Evolutionary conservation across 148 eudicot species (phyloP), one percentile per base, ranked within the genome.

Genomic region (Amaranthus cruentus): DNA sequence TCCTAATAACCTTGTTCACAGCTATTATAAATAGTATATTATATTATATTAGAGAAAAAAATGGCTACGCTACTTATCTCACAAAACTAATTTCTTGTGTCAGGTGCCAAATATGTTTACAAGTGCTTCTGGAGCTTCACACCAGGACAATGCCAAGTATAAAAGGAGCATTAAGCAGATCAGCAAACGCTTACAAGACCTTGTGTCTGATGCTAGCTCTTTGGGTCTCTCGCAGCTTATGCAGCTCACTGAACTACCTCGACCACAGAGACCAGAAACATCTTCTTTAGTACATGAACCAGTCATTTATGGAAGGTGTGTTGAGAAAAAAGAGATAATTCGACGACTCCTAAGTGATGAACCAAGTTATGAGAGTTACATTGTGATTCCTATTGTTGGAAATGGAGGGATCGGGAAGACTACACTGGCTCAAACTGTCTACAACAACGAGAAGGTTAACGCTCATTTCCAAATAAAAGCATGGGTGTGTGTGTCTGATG

Each of bases 321-420:
- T 3, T 11, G 62, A 56, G 62, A 56, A 70, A 70, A 7, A 47
- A 6, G 42, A 56, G 62, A 70, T 70, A 55, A 7, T 70, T 44
- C 4, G 0, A 6, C 42, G 52, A 38, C 15, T 70, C 9, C 5
- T 70, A 9, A 56, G n/a, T 2, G 62, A 56, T 44, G 52, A 70
- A 6, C 42, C 49, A 14, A 42, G 62, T 55, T 43, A 44, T 44
- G 73, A 18, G 13, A 70, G 56, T 15, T 55, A 13, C 4, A 0
- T n/a, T 44, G 72, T 69, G 0, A 42, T 69, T 55, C 58, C 72
- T 54, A 52, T 76, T 7, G 50, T 76, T 6, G 74, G 79, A 46
- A 56, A 56, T 50, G 79, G 72, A 44, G 74, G 79, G 14, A 73
- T 76, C 13, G 79, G 79, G 47, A 76, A 76, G 73, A 69, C 74